phyloP scores from a whole-genome alignment of 1,284 basidiomycete species.

The Cutaneotrichosporon sp. region DNA sequence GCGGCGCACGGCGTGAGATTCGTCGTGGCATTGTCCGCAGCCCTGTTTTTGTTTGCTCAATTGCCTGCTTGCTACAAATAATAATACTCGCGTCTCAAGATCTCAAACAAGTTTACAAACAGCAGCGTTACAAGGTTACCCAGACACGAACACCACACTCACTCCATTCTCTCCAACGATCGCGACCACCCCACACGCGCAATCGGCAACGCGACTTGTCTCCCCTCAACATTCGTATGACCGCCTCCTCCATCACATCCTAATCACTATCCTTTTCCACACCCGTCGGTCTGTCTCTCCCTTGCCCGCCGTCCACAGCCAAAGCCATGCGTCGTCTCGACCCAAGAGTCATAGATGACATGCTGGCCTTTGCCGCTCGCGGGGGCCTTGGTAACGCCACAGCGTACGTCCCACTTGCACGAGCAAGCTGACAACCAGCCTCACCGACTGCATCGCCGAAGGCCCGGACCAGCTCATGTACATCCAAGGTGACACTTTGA shows the following conservation, averaged over 20 bases:
- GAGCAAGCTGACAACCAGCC: conserved; percentile 19
- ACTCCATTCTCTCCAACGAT: no score
- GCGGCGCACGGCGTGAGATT: no score
- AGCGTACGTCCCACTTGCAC: conserved; percentile 31
- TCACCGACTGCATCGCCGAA: conserved; percentile 68
- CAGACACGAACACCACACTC: no score
- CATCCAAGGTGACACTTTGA: conserved; percentile 73
- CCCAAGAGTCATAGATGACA: conserved; percentile 37
- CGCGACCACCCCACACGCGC: no score
- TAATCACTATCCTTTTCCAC: neutral
- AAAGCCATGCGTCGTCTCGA: conserved; percentile 21
- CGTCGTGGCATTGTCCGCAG: no score
- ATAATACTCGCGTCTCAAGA: no score
- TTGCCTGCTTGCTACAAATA: no score
- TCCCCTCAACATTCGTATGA: no score
- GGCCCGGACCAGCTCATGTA: conserved; percentile 80
- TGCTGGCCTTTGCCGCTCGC: conserved; percentile 32
- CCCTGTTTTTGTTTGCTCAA: no score
- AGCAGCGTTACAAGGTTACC: no score
- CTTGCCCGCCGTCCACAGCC: neutral
- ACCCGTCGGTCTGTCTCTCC: neutral
- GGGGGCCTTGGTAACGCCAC: conserved; percentile 39
- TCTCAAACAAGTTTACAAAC: no score
- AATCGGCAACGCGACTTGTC: no score
- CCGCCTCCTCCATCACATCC: neutral